These are phyloP conservation scores for Hyphodiscus hymeniophilus DNA, from an alignment of 495 filamentous ascomycete genomes.

Conservation along the genomic window DNA sequence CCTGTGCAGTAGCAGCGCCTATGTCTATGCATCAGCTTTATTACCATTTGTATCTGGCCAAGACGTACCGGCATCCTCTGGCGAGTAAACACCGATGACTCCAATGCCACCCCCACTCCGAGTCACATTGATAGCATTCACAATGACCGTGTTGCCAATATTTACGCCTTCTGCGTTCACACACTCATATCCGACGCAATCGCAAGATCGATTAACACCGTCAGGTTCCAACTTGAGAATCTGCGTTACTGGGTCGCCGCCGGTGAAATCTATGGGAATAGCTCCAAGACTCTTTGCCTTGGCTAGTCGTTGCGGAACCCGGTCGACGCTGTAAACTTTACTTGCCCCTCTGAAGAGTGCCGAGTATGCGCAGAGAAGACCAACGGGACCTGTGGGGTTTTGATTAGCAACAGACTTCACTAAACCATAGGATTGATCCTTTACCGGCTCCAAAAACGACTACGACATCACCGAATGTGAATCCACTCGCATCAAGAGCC, in stretches of 20 bases:
- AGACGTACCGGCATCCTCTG: conserved; percentile 9
- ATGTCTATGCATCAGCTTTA: background rate
- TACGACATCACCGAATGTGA: conserved; percentile 30
- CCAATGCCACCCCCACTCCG: conserved; percentile 9
- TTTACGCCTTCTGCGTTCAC: conserved; percentile 7
- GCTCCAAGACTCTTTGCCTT: conserved; percentile 22
- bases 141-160: background rate
- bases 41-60: background rate
- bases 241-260: conserved; percentile 10
- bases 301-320: conserved; percentile 20
- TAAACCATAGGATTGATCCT: too few relatives aligned
- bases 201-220: conserved; percentile 25
- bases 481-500: conserved; percentile 27
- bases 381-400: conserved; percentile 20
- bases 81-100: conserved; percentile 16
- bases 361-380: conserved; percentile 30
- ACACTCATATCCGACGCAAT: conserved; percentile 12
- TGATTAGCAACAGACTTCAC: too few relatives aligned
- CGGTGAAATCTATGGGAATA: conserved; percentile 21
- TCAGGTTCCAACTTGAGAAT: conserved; percentile 25
- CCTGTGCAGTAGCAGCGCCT: background rate
- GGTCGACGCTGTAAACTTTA: conserved; percentile 25
- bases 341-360: conserved; percentile 32
- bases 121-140: conserved; percentile 5
- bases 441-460: conserved; percentile 33